Evolutionary conservation across 805 yeast species (phyloP).

Genomic region (Cyberlindnera japonica): DNA sequence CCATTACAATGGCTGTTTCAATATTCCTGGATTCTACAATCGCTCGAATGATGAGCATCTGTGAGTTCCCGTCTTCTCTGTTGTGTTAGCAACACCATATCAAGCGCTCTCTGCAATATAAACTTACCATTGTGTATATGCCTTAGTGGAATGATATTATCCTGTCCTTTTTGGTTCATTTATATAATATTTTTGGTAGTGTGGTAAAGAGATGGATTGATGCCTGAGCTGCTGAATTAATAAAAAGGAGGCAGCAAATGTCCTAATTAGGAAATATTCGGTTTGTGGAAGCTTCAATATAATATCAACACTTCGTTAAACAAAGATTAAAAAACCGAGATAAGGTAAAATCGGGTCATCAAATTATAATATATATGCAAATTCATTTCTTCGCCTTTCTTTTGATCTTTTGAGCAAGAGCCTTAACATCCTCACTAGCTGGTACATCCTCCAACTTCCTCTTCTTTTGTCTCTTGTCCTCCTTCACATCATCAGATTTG

Average conservation of each 20-base stretch:
- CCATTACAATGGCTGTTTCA: not conserved
- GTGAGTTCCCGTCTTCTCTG: too few species aligned
- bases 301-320: too few species aligned
- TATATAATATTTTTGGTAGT: too few species aligned
- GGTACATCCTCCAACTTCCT: conserved; percentile 11
- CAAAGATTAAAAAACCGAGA: too few species aligned
- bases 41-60: not conserved
- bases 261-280: too few species aligned
- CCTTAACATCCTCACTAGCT: conserved; percentile 12
- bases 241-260: too few species aligned
- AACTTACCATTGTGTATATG: not conserved
- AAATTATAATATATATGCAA: not conserved
- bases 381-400: conserved; percentile 12
- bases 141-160: not conserved
- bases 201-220: too few species aligned
- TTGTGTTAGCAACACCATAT: not conserved
- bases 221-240: too few species aligned
- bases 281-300: too few species aligned
- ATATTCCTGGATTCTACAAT: not conserved
- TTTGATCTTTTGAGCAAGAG: conserved; percentile 20
- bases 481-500: not conserved
- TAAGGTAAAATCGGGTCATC: not conserved
- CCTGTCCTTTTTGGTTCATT: conserved; percentile 62
- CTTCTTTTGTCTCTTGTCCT: conserved; percentile 9
- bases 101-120: not conserved